These are phyloP conservation scores for Athelia psychrophila DNA, from an alignment of 1,284 basidiomycete genomes.

Conservation along the genomic window DNA sequence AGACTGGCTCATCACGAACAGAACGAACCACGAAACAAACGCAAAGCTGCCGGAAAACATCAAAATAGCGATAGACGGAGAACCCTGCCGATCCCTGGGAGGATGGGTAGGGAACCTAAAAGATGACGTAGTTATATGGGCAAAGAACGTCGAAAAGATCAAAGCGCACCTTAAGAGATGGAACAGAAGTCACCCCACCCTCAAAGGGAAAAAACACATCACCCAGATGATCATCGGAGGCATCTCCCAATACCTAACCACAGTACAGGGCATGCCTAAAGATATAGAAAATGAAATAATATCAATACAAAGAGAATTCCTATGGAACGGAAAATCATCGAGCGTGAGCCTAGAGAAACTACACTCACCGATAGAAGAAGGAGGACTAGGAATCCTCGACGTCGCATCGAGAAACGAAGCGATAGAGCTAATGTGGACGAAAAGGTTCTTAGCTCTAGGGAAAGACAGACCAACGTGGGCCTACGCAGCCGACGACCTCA, in stretches of 20 bases:
- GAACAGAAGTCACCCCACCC: not conserved
- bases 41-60: not conserved
- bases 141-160: not conserved
- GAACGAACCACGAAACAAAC: not conserved
- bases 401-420: conserved; percentile 20
- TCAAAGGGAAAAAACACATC: not conserved
- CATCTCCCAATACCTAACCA: not conserved
- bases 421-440: conserved; percentile 7
- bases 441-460: not conserved
- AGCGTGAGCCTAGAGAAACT: conserved; percentile 18
- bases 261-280: not conserved
- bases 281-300: not conserved
- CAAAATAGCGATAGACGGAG: not conserved
- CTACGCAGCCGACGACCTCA: not conserved
- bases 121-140: not conserved
- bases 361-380: conserved; percentile 8
- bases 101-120: not conserved
- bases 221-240: not conserved
- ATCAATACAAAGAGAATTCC: conserved; percentile 9
- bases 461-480: not conserved
- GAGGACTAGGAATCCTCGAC: conserved; percentile 19
- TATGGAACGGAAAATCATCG: conserved; percentile 19
- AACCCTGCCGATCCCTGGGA: not conserved
- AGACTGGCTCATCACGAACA: not conserved
- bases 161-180: not conserved